Base-by-base conservation (phyloP, 2,329 filamentous ascomycete genomes). In the Cordyceps militaris region DNA sequence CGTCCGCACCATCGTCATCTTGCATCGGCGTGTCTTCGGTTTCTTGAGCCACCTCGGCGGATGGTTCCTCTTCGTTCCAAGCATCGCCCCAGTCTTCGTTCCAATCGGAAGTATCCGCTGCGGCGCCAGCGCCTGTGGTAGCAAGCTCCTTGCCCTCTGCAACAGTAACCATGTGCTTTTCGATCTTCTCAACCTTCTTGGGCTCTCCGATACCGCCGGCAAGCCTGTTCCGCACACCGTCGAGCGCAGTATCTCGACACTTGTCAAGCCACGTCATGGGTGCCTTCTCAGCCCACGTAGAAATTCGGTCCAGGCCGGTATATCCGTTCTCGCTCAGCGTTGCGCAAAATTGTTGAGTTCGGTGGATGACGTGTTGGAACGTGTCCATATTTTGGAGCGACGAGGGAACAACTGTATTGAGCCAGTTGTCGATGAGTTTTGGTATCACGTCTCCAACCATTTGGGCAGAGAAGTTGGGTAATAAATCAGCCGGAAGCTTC, bases 181-280 rank as follows among this genome's bases (percentile, higher is more conserved):
- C 93, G 1, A 95, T 78, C 65, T 88, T 84, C 69, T 97, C 91
- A 1, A 96, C 91, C 47, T 81, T 78, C 63, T 83, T 87, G 14
- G 86, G 79, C 26, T 78, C 72, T 9, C 86, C 85, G 40, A 93
- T 79, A 0, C 87, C 89, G 53, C 76, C 74, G 3, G 84, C 79
- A 2, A 97, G 78, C 47, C 87, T 81, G 21, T 74, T 80, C 24
- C 94, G 84, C 13, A 95, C 84, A 34, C 82, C 80, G 61, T 92
- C 87, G 24, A 99, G 79, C 0, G 90, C 86, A 34, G 81, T 84
- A 66, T 96, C 91, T 65, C 89, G 85, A 63, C 91, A 87, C 68
- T 91, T 93, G 2, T 83, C 83, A 14, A 97, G 79, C 94, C 94
- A 99, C 26, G 91, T 85, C 58, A 84, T 84, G 0, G 91, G 89